phyloP scores from a whole-genome alignment of 495 filamentous ascomycete genomes.

The Aspergillus diversus region DNA sequence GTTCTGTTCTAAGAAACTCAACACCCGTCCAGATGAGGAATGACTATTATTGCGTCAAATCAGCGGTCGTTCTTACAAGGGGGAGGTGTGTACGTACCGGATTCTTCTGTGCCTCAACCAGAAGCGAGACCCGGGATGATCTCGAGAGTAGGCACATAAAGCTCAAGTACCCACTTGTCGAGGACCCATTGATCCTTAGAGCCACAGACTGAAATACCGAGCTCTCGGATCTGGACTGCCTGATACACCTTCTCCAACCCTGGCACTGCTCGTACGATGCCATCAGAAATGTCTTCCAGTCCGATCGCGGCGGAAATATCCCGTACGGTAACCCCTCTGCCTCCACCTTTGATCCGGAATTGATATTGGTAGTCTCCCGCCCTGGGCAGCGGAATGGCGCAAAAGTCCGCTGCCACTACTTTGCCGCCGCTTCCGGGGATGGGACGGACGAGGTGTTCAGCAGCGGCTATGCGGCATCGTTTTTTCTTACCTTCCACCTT shows the following conservation, averaged over 20 bases:
- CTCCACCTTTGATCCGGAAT: not conserved
- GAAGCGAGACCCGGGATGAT: too few species aligned
- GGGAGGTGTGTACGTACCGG: too few species aligned
- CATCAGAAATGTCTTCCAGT: not conserved
- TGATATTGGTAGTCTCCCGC: not conserved
- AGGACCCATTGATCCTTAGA: not conserved
- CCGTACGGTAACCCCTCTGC: not conserved
- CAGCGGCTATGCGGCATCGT: too few species aligned
- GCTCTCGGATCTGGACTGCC: not conserved
- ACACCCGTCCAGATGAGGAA: too few species aligned
- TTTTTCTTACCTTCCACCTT: not conserved
- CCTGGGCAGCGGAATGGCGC: not conserved
- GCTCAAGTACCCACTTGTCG: not conserved
- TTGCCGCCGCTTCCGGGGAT: too few species aligned
- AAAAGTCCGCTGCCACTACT: not conserved
- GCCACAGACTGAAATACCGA: not conserved
- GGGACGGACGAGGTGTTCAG: too few species aligned
- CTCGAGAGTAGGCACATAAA: not conserved
- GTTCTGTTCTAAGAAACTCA: too few species aligned
- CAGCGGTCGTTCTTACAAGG: too few species aligned
- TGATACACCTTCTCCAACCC: not conserved
- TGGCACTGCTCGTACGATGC: not conserved
- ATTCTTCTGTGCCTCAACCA: too few species aligned
- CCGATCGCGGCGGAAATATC: not conserved
- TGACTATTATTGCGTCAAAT: too few species aligned